Conservation (phyloP, 441 rosid species). For the Eruca vesicaria region DNA sequence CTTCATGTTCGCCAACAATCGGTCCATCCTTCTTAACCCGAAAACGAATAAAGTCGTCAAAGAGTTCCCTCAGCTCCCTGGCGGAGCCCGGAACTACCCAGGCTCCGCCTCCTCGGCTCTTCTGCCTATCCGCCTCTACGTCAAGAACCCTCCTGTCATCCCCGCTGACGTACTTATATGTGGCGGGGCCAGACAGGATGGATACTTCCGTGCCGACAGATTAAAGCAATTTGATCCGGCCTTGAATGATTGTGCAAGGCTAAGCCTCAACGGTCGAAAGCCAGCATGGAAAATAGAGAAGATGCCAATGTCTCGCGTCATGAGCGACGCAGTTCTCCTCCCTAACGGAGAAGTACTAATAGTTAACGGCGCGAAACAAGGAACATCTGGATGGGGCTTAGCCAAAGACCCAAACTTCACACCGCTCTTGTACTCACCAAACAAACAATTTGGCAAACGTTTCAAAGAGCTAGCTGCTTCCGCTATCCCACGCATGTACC, state of each 20-base stretch:
- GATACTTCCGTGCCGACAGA: background rate
- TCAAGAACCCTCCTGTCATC: slow-evolving; percentile 18
- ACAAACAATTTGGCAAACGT: slow-evolving; percentile 29
- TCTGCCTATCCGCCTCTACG: slow-evolving; percentile 40
- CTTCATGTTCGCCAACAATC: slow-evolving; percentile 53
- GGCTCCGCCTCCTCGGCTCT: slow-evolving; percentile 53
- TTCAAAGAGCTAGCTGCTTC: slow-evolving; percentile 40
- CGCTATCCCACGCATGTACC: slow-evolving; percentile 51
- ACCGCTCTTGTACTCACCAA: slow-evolving; percentile 46
- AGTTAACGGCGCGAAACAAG: slow-evolving; percentile 43
- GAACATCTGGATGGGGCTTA: slow-evolving; percentile 47
- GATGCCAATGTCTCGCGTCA: slow-evolving; percentile 48
- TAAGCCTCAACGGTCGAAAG: slow-evolving; percentile 42
- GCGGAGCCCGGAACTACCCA: slow-evolving; percentile 50
- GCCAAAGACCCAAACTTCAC: slow-evolving; percentile 42
- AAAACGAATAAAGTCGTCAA: slow-evolving; percentile 39
- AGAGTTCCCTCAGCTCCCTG: slow-evolving; percentile 44
- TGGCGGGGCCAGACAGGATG: slow-evolving; percentile 2
- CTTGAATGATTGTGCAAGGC: slow-evolving; percentile 41
- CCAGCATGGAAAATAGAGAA: slow-evolving; percentile 47
- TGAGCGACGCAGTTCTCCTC: slow-evolving; percentile 55
- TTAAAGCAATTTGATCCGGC: slow-evolving; percentile 12
- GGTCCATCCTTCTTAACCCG: slow-evolving; percentile 49
- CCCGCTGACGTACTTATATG: slow-evolving; percentile 22
- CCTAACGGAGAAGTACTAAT: slow-evolving; percentile 46